Base-by-base conservation (phyloP, 176 grass and related monocot genomes). In the Raddia distichophylla region DNA sequence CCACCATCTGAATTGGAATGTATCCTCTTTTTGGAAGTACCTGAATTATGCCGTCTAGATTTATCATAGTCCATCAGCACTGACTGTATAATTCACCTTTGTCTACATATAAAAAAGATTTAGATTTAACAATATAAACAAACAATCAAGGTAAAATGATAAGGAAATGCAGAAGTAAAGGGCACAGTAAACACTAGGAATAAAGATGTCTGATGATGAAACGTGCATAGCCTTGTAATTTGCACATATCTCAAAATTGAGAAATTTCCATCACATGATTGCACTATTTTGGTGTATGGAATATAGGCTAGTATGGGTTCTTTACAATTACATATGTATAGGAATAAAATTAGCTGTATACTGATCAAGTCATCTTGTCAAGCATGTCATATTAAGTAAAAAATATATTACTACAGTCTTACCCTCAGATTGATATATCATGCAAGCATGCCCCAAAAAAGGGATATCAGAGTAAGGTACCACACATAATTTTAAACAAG, bases 1-100 rank as follows among this genome's bases (percentile, higher is more conserved):
- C 76, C 64, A 33, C 88, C 87, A 73, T 88, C 90, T 83, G 73
- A 86, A 68, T 74, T 87, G n/a, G 74, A 86, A 82, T 40, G 74
- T 0, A 47, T 81, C 79, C 83, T 82, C 54, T 78, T 86, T 73
- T 67, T 86, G 59, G 88, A 78, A 33, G 56, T 51, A 76, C 12
- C 73, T 73, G 50, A 64, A 42, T 83, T 75, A 57, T 75, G 71
- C 33, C 78, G 72, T 86, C 83, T 86, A 78, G 83, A 86, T 50
- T 73, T 78, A 78, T 67, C 60, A 86, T 82, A 65, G 60, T 86
- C 79, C 88, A 90, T 86, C 60, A 35, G 49, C 57, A 60, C 33
- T 52, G 75, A 67, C 10, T 27, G 66, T 75, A 67, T 22, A 58
- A 47, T 57, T 27, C 63, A 42, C 63, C 61, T 86, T 80, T 75